Base-by-base conservation (phyloP, 2,329 filamentous ascomycete genomes). In the Thielaviopsis ethacetica region DNA sequence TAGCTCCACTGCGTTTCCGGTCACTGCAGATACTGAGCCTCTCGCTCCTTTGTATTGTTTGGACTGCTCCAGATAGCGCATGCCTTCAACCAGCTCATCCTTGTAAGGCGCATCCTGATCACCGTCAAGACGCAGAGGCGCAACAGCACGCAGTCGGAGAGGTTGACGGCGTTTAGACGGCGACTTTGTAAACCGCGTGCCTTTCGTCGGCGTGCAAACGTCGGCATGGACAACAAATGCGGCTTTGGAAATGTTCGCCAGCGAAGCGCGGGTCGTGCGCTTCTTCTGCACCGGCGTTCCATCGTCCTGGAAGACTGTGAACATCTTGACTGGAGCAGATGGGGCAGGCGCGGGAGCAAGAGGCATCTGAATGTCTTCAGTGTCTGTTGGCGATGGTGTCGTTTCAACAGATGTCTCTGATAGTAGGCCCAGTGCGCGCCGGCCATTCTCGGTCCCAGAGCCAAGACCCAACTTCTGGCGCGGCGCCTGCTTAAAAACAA, bases 1-100 rank as follows among this genome's bases (percentile, higher is more conserved):
- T 4, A 7, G 10, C 13, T 44, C 38, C 15, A n/a, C n/a, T n/a
- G 38, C 12, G 17, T 10, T 44, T n/a, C 17, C 38, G 5, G 38
- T 44, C 5, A n/a, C 38, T 17, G 38, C 13, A 44, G 7, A 44
- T n/a, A 44, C 38, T 6, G 38, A n/a, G 38, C 38, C 38, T 44
- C 38, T 44, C 2, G 38, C 38, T 44, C 2, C 15, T 44, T n/a
- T 44, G 67, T 94, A 87, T 68, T 96, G 90, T 64, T 93, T 87
- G 1, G 89, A 91, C 77, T 93, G 89, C n/a, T 96, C 76, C 38
- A 97, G 72, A 65, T 86, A 89, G 12, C 89, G 86, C 27, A 97
- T 71, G 0, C 91, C 93, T 63, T 95, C 88, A 0, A 88, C 84
- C 57, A 86, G 82, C 26, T 78, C 75, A 65, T 94, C 88, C 44